A percentile compares a stretch with the other conserved stretches of the same genome.
Conservation (phyloP, 768 basidiomycete genomes). For the Chlorophyllum brunneum region DNA sequence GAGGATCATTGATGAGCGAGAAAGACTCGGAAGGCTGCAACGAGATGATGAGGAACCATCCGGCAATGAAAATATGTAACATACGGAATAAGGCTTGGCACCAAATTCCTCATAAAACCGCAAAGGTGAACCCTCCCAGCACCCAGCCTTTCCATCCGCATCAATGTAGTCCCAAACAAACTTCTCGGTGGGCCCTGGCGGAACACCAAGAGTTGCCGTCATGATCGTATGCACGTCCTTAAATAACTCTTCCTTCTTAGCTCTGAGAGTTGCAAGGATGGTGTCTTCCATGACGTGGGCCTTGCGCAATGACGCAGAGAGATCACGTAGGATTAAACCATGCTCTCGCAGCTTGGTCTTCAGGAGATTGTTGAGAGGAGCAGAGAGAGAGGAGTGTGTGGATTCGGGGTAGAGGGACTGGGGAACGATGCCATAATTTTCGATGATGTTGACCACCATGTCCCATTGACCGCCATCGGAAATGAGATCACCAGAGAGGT, state of each 20-base stretch:
- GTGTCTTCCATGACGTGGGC: constrained; percentile 44
- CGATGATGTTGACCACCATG: constrained; percentile 63
- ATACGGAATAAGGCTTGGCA: constrained; percentile 50
- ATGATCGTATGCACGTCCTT: constrained; percentile 82
- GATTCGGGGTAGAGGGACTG: constrained; percentile 83
- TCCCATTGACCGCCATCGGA: constrained; percentile 96
- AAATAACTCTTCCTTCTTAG: constrained; percentile 84
- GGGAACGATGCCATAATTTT: constrained; percentile 85
- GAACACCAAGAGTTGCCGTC: constrained; percentile 82
- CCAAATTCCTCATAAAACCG: constrained; percentile 75
- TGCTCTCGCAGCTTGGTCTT: constrained; percentile 92
- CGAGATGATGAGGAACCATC: neutral
- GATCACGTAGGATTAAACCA: constrained; percentile 71
- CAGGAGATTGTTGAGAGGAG: constrained; percentile 71
- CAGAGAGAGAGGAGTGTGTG: constrained; percentile 71
- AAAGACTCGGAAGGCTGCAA: constrained; percentile 69
- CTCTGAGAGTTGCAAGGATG: constrained; percentile 53
- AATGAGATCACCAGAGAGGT: constrained; percentile 74
- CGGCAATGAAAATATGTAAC: constrained; percentile 17
- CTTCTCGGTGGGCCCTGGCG: constrained; percentile 64
- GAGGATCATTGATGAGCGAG: constrained; percentile 93
- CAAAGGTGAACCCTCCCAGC: constrained; percentile 76
- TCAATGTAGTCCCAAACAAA: constrained; percentile 92
- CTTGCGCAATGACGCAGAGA: constrained; percentile 50
- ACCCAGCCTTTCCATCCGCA: constrained; percentile 66